Conservation (phyloP, 495 filamentous ascomycete genomes). For the Sordaria brevicollis region DNA sequence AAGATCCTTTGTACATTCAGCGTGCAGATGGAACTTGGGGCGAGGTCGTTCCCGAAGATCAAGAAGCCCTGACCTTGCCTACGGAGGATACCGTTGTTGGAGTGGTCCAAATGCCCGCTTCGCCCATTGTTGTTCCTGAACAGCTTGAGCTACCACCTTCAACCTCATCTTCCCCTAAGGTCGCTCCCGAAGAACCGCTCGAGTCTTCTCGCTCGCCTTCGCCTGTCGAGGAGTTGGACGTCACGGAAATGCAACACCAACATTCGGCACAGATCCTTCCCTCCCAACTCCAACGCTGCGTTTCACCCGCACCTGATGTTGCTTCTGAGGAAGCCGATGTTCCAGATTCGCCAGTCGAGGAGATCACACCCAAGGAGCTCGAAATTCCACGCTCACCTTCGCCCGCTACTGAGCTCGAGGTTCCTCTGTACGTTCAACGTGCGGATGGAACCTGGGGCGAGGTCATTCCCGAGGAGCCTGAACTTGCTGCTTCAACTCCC, state of each 20-base stretch:
- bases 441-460: not conserved
- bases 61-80: not conserved
- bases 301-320: not conserved
- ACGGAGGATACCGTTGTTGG: not conserved
- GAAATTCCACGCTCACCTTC: not conserved
- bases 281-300: not conserved
- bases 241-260: no score
- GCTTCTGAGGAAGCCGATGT: not conserved
- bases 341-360: no score
- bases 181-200: not conserved
- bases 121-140: no score
- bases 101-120: not conserved
- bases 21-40: not conserved
- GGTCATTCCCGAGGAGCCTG: not conserved
- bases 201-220: not conserved
- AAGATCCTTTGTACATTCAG: not conserved
- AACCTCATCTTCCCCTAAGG: not conserved
- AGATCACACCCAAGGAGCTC: not conserved
- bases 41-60: not conserved
- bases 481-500: no score
- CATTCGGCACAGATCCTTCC: no score
- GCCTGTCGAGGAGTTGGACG: not conserved
- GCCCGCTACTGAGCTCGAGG: not conserved
- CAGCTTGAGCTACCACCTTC: no score
- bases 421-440: not conserved